Percentiles rank a stretch among this genome's conserved stretches.
Evolutionary conservation across 2,329 filamentous ascomycete genomes (phyloP).

Genomic region (Penicillium italicum): DNA sequence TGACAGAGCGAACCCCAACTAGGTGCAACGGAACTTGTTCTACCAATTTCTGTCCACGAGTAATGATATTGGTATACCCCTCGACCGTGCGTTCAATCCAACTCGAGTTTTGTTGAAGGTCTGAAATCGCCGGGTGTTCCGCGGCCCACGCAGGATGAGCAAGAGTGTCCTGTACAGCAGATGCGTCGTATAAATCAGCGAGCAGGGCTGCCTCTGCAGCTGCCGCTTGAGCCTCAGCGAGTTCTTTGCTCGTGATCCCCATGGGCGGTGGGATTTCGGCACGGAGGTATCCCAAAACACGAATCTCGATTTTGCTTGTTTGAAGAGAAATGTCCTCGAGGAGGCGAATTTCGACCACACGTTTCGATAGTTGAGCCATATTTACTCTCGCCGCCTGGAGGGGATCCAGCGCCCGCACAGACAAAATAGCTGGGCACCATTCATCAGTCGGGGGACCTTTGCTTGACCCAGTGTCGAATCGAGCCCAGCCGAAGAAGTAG

Average conservation of each 20-base stretch:
- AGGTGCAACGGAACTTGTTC: constrained; percentile 59
- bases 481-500: constrained; percentile 64
- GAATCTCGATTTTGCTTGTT: constrained; percentile 48
- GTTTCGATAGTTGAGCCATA: constrained; percentile 50
- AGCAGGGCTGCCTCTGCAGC: constrained; percentile 36
- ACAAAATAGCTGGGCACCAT: constrained; percentile 61
- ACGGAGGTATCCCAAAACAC: constrained; percentile 61
- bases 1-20: constrained; percentile 54
- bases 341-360: constrained; percentile 41
- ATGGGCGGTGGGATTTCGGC: constrained; percentile 27
- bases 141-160: constrained; percentile 40
- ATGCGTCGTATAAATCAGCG: constrained; percentile 40
- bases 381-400: constrained; percentile 46
- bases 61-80: constrained; percentile 49
- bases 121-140: constrained; percentile 17
- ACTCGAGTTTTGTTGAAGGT: constrained; percentile 29
- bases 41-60: constrained; percentile 52
- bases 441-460: constrained; percentile 36
- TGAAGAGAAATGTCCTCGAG: constrained; percentile 25
- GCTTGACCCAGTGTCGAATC: constrained; percentile 31
- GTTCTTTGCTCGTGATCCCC: constrained; percentile 18
- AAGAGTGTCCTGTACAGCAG: constrained; percentile 36
- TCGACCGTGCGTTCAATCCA: constrained; percentile 46
- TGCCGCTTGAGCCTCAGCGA: constrained; percentile 36
- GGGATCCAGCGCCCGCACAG: constrained; percentile 46